Base-by-base conservation (phyloP, 179 eudicot genomes). In the Gypsophila paniculata region DNA sequence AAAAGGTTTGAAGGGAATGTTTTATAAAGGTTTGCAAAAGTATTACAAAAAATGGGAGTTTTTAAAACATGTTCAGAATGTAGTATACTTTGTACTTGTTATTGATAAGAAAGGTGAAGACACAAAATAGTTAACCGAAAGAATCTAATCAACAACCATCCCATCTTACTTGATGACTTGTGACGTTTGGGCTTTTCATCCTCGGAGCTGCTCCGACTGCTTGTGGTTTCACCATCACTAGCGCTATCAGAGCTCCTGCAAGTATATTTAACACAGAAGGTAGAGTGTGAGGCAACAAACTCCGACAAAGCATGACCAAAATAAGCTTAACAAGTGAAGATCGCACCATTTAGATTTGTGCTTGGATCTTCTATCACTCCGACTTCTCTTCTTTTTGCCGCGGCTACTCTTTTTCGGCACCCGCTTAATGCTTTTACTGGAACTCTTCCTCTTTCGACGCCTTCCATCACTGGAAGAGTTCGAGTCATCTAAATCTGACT, bases 401-500 rank as follows among this genome's bases (percentile, higher is more conserved):
- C 79, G 62, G 48, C 82, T 79, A 64, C 52, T 68, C 62, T 69
- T 80, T 76, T 76, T 84, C 65, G 68, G 83, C 71, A 82, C 81
- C 61, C 74, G 82, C 65, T 79, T 87, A 21, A 72, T 76, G 63
- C 79, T 79, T 84, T 85, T 89, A 55, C 77, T 72, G 55, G 88
- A 72, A 78, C 85, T 84, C 85, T 82, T 93, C 77, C 82, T 91
- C 84, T 86, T 91, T 77, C 86, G 83, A 52, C 79, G 90, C 72
- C 84, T 86, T 34, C 84, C 85, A 68, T 90, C 94, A 78, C 92
- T 84, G 21, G 96, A 90, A 54, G 96, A 90, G 74, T 87, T 86
- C 36, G 96, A 86, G 73, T 78, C 87, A 52, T 80, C 85, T 14
- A 87, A 85, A 59, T 77, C 83, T 13, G 90, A 87, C 32, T 81